Conservation (phyloP, 2,329 filamentous ascomycete genomes). For the Cladosporium oxysporum region DNA sequence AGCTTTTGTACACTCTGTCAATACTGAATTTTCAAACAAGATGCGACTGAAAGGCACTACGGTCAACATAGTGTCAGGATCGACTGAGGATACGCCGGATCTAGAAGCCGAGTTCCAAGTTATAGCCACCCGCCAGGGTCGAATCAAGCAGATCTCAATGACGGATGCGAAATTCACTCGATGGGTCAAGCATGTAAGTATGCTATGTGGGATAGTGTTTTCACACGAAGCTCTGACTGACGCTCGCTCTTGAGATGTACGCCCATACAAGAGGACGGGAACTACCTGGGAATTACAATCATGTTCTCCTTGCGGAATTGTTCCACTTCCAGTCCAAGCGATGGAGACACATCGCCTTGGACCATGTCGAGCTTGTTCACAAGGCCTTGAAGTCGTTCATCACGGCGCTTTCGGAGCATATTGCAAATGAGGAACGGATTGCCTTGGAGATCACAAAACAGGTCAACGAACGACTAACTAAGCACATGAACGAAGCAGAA, state of each 20-base stretch:
- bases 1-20: background rate
- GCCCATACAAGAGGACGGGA: conserved; percentile 32
- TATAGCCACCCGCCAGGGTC: background rate
- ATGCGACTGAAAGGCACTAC: background rate
- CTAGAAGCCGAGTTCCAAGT: too few species aligned
- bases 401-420: background rate
- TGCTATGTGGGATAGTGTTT: too few species aligned
- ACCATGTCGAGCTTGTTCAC: background rate
- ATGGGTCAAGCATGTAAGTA: background rate
- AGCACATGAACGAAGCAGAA: background rate
- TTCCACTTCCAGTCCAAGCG: conserved; percentile 34
- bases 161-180: background rate
- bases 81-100: too few species aligned
- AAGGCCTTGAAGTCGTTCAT: background rate
- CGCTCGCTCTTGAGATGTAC: too few species aligned
- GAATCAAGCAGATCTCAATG: background rate
- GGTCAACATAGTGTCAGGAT: background rate
- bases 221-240: too few species aligned
- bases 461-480: background rate
- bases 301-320: conserved; percentile 29
- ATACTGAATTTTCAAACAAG: background rate
- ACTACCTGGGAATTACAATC: conserved; percentile 36
- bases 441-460: background rate
- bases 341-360: conserved; percentile 25
- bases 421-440: background rate